These are phyloP conservation scores for Trichophyton benhamiae DNA, from an alignment of 2,329 filamentous ascomycete genomes.

Conservation along the genomic window DNA sequence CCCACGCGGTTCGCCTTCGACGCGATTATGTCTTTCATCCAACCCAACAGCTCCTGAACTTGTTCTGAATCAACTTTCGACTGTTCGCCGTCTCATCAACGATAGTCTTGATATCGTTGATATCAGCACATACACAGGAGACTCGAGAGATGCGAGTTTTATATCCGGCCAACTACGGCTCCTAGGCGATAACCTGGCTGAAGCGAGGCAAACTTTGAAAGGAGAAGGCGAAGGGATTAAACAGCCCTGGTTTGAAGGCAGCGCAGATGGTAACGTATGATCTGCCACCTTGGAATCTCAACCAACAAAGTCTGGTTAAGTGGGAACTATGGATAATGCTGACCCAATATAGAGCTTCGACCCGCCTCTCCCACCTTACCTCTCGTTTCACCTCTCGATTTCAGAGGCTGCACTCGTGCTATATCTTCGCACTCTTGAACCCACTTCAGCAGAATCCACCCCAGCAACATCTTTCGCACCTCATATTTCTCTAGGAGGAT, in stretches of 20 bases:
- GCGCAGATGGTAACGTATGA: slow-evolving; percentile 46
- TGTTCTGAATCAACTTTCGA: slow-evolving; percentile 56
- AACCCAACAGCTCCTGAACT: slow-evolving; percentile 45
- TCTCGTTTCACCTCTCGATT: slow-evolving; percentile 62
- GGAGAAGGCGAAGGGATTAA: slow-evolving; percentile 40
- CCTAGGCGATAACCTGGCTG: slow-evolving; percentile 48
- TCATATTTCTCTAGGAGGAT: slow-evolving; percentile 49
- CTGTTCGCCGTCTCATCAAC: slow-evolving; percentile 65
- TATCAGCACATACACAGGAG: slow-evolving; percentile 60
- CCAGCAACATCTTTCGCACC: slow-evolving; percentile 53
- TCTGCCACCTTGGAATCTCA: not conserved
- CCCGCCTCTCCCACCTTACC: slow-evolving; percentile 49
- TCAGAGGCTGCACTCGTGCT: slow-evolving; percentile 59
- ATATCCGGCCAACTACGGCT: slow-evolving; percentile 47
- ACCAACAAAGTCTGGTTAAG: not conserved
- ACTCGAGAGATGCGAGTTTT: slow-evolving; percentile 47
- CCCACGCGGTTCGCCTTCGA: slow-evolving; percentile 39
- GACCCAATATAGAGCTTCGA: slow-evolving; percentile 35
- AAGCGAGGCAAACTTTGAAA: slow-evolving; percentile 48
- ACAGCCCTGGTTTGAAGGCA: slow-evolving; percentile 44
- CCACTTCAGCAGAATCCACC: slow-evolving; percentile 46
- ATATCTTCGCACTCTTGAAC: slow-evolving; percentile 56
- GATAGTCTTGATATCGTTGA: slow-evolving; percentile 72
- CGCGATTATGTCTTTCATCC: slow-evolving; percentile 41
- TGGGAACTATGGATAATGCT: not conserved